Base-by-base conservation (phyloP, 2,329 filamentous ascomycete species). In the Atkinsonella hypoxylon region DNA sequence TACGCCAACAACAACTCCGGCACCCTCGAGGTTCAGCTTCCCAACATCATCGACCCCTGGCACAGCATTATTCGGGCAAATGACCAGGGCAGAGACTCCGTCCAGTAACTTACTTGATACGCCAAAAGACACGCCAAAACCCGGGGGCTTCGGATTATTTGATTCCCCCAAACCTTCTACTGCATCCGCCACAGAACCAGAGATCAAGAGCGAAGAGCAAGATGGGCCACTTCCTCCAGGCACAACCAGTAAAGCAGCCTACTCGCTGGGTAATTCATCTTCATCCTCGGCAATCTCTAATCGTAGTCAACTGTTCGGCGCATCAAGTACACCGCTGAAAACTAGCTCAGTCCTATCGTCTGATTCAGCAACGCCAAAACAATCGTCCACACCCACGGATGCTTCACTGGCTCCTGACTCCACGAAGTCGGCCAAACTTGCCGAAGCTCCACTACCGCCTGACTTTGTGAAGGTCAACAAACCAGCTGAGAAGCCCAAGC, bases 1-100 rank as follows among this genome's bases (percentile, higher is more conserved):
- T 2, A 78, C 76, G 1, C 76, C 77, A 2, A 76, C 70, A 5
- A 69, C 71, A 11, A 78, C 76, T 0, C 76, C 77, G 3, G 74
- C 74, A 2, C 66, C 75, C 3, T 64, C 68, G 10, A 73, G 71
- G 53, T 76, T 77, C 53, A 65, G 65, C 9, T 68, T 70, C 26
- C 57, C 64, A 12, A 60, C 65, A 1, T 63, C 70, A 2, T 56
- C 70, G 26, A 57, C 63, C n/a, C 53, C 65, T 1, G 58, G 57
- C 22, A 54, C 60, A 15, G 63, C 65, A 5, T 41, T 61, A 6
- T 75, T 64, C 60, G 69, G 58, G 51, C 67, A 62, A 59, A 59
- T 62, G 15, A 63, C 62, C 9, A 64, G 61, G 42, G 57, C 59
- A 15, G 55, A 56, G 20, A 39, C 52, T 20, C 54, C 62, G 2